A percentile compares a stretch with the other conserved stretches of the same genome.
phyloP scores from a whole-genome alignment of 495 filamentous ascomycete genomes.

The Eremomyces bilateralis region DNA sequence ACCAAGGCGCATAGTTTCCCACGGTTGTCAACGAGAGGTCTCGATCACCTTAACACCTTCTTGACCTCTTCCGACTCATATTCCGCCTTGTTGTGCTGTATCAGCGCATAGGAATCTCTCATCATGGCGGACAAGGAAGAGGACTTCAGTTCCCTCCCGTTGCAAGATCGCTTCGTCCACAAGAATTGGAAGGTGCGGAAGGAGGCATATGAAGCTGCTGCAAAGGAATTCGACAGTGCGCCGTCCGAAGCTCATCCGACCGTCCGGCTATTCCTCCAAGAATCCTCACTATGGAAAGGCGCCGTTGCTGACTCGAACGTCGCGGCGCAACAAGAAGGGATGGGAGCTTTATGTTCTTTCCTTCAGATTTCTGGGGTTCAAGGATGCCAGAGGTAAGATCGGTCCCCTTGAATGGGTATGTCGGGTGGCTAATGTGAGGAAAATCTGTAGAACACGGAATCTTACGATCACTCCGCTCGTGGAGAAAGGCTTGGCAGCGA shows the following conservation, averaged over 20 bases:
- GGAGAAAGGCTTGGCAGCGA: constrained; percentile 80
- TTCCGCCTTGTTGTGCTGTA: constrained; percentile 5
- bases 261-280: constrained; percentile 69
- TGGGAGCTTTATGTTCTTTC: constrained; percentile 70
- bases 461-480: constrained; percentile 54
- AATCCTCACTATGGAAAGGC: constrained; percentile 72
- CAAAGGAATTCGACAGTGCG: constrained; percentile 64
- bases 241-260: constrained; percentile 72
- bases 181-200: constrained; percentile 99
- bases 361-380: constrained; percentile 68
- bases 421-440: neutral
- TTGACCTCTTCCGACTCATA: no score
- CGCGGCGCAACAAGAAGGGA: constrained; percentile 83
- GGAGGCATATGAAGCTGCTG: constrained; percentile 79
- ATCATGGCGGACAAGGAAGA: constrained; percentile 52
- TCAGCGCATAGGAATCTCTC: constrained; percentile 6
- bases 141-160: constrained; percentile 61
- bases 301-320: constrained; percentile 93
- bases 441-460: constrained; percentile 38
- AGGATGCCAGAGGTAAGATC: constrained; percentile 43
- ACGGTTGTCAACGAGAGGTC: no score
- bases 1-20: no score
- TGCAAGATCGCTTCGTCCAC: constrained; percentile 67
- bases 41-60: no score
- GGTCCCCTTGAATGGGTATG: neutral